These are phyloP conservation scores for Ustilaginoidea virens DNA, from an alignment of 2,329 filamentous ascomycete genomes.

Conservation along the genomic window DNA sequence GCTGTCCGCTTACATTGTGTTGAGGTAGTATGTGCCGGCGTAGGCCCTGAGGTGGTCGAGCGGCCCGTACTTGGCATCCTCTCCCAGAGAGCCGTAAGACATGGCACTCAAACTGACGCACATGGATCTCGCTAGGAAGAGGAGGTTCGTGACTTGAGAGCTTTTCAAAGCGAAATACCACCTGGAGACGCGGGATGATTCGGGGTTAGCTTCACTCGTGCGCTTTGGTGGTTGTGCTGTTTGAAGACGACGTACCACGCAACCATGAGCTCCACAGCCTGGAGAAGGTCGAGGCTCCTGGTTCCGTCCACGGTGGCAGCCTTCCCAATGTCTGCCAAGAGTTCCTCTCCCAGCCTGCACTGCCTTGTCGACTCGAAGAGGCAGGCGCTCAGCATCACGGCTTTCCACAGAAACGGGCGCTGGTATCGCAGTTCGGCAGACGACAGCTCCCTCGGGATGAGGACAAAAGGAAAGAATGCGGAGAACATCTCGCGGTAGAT, in stretches of 20 bases:
- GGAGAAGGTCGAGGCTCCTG: conserved; percentile 30
- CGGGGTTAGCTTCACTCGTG: not conserved
- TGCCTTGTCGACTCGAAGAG: conserved; percentile 29
- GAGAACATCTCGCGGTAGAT: conserved; percentile 19
- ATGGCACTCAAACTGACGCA: conserved; percentile 24
- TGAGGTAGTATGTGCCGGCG: conserved; percentile 33
- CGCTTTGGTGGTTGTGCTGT: not conserved
- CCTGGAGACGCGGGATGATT: conserved; percentile 13
- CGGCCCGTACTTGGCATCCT: conserved; percentile 12
- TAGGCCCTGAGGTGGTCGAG: conserved; percentile 32
- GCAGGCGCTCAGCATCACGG: conserved; percentile 27
- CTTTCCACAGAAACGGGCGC: conserved; percentile 33
- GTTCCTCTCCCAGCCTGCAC: conserved; percentile 24
- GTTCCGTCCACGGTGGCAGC: conserved; percentile 24
- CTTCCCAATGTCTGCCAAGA: conserved; percentile 26
- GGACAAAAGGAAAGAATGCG: conserved; percentile 28
- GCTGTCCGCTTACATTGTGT: conserved; percentile 29
- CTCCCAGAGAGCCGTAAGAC: conserved; percentile 11
- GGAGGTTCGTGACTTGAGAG: conserved; percentile 31
- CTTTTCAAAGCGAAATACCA: conserved; percentile 32
- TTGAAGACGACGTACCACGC: conserved; percentile 23
- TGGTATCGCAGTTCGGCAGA: conserved; percentile 20
- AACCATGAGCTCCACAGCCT: conserved; percentile 28
- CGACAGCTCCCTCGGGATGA: conserved; percentile 21
- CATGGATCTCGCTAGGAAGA: conserved; percentile 32